Conservation (phyloP, 306 rosid species). For the Ormosia semicastrata region DNA sequence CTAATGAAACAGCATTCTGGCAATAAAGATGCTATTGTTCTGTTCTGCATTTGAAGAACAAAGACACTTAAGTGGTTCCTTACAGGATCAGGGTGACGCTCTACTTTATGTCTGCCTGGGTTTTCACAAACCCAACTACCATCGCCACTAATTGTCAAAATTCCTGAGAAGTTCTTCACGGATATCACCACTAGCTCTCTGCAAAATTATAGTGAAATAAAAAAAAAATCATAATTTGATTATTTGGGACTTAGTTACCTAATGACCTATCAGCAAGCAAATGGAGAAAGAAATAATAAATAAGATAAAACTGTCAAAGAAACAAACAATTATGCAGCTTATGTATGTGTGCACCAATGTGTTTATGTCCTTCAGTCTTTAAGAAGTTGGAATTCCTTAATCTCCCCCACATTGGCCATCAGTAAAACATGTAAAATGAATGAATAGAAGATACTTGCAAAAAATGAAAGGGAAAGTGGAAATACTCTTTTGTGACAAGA, state of each 20-base stretch:
- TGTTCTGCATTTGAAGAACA: not conserved
- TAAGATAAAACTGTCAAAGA: not conserved
- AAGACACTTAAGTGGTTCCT: conserved; percentile 23
- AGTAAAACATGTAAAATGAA: not conserved
- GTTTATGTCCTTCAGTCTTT: not conserved
- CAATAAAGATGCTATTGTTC: not conserved
- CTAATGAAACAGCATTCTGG: not conserved
- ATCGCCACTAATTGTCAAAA: conserved; percentile 56
- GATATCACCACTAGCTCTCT: conserved; percentile 68
- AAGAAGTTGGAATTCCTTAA: not conserved
- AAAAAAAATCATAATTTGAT: not conserved
- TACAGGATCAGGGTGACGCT: conserved; percentile 74
- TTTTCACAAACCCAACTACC: conserved; percentile 71
- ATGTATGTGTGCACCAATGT: not conserved
- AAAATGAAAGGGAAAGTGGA: not conserved
- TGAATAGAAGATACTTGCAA: not conserved
- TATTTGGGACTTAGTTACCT: not conserved
- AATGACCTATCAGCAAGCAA: not conserved
- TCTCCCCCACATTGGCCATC: not conserved
- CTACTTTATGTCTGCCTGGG: conserved; percentile 46
- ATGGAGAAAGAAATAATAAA: not conserved
- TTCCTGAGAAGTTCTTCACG: conserved; percentile 75
- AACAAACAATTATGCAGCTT: not conserved
- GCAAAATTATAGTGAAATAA: conserved; percentile 4
- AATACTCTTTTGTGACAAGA: conserved; percentile 62